Evolutionary conservation across 2,329 filamentous ascomycete genomes (phyloP), one percentile per base, ranked within the genome.

Genomic region (Alternaria ventricosa): DNA sequence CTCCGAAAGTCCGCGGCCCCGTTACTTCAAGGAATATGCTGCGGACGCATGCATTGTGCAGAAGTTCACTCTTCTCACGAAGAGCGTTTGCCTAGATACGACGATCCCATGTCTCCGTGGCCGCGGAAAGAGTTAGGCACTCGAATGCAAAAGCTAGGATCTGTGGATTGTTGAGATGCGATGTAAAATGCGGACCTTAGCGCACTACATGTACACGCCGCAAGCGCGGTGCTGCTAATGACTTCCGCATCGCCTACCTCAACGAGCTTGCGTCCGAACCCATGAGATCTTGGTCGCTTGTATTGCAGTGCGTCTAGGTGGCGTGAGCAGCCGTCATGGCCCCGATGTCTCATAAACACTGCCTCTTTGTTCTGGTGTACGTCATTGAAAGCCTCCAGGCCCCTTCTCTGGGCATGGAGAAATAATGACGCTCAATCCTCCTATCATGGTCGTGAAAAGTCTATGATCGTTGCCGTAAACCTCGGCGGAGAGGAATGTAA

Each of bases 171-270:
- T 60, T 57, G 57, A 63, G 27, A 25, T 12, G 30, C 27, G n/a
- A 54, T 36, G 53, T 11, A 20, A 27, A 10, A 10, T 44, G 43
- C 54, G 23, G 30, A 54, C 23, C 5, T 60, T 60, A 43, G 49
- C 61, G 51, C 51, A 60, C 8, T 44, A 25, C 23, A 45, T 36
- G 55, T 36, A 41, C 18, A 30, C 57, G 45, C 57, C 22, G 41
- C 27, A 61, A 33, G 57, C 49, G 58, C 49, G 25, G 33, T 41
- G 30, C 33, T 49, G 49, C 54, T 57, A 15, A 58, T 55, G 54
- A 28, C 18, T 23, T 28, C 12, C 36, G 13, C 33, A 45, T 28
- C 22, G 27, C 23, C 3, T 28, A 28, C 33, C 27, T 18, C 8
- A 60, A 50, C 15, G 12, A 23, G 22, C 25, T 59, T 33, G 5